Percentiles rank a stretch among this genome's conserved stretches.
Conservation (phyloP, 2,329 filamentous ascomycete species). For the Diaporthe vexans region DNA sequence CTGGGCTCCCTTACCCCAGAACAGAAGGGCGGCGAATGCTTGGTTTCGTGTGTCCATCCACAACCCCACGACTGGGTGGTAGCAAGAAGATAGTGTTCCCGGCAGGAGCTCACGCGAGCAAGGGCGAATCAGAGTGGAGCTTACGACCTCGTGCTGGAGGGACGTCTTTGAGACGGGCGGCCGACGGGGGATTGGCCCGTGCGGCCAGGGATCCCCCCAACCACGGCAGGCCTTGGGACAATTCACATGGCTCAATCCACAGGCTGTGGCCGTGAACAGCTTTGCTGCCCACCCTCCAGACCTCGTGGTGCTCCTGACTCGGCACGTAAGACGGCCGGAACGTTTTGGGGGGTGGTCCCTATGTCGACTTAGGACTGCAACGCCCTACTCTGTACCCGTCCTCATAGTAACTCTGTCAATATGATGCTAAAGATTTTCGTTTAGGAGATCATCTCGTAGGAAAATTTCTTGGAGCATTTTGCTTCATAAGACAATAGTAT, state of each 20-base stretch:
- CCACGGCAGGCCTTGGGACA: neutral
- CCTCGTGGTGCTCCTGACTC: conserved; percentile 22
- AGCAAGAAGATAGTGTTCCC: conserved; percentile 12
- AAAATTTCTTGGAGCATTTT: too few relatives aligned
- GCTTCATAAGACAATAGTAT: too few relatives aligned
- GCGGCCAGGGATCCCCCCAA: conserved; percentile 13
- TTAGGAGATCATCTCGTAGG: too few relatives aligned
- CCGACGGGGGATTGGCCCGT: neutral
- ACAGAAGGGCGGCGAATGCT: neutral
- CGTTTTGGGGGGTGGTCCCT: too few relatives aligned
- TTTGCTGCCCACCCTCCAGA: conserved; percentile 15
- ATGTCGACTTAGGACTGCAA: too few relatives aligned
- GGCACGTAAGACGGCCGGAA: neutral
- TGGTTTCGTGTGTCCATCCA: neutral
- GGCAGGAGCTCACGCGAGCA: conserved; percentile 41
- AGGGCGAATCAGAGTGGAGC: conserved; percentile 36
- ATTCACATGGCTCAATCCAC: conserved; percentile 28
- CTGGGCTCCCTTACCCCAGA: neutral
- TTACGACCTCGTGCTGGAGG: conserved; percentile 38
- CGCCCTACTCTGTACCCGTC: too few relatives aligned
- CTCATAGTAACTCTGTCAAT: too few relatives aligned
- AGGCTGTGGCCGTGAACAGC: conserved; percentile 19
- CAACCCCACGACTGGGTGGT: neutral
- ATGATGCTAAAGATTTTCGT: too few relatives aligned
- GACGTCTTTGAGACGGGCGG: neutral